Conservation (phyloP, 2,329 filamentous ascomycete genomes). For the Emericellopsis atlantica region DNA sequence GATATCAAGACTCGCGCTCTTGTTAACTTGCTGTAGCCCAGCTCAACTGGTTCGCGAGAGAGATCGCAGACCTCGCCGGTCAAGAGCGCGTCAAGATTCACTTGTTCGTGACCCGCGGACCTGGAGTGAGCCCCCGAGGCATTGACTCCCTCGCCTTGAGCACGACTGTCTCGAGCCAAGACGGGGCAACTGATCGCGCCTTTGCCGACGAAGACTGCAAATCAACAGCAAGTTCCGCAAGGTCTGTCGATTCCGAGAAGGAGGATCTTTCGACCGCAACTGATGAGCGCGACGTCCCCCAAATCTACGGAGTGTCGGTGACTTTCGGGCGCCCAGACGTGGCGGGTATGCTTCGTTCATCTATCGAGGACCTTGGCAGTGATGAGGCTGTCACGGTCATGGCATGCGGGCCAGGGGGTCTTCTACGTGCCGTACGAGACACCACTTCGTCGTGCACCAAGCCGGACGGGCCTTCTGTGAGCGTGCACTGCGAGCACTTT, state of each 20-base stretch:
- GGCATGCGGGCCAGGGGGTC: conserved; percentile 29
- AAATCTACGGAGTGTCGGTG: conserved; percentile 10
- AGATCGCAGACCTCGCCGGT: conserved; percentile 16
- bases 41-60: conserved; percentile 22
- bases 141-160: no score
- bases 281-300: neutral
- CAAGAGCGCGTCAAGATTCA: conserved; percentile 16
- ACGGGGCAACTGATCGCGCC: no score
- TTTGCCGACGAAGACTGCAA: no score
- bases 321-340: conserved; percentile 23
- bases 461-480: conserved; percentile 26
- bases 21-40: conserved; percentile 11
- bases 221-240: no score
- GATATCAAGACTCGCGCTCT: neutral
- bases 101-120: conserved; percentile 19
- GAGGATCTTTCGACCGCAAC: neutral
- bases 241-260: conserved; percentile 2
- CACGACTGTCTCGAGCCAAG: no score
- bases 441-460: conserved; percentile 25
- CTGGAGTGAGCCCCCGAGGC: neutral
- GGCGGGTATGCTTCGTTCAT: conserved; percentile 16
- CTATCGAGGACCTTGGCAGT: conserved; percentile 12
- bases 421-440: conserved; percentile 29
- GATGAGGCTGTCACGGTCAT: conserved; percentile 25
- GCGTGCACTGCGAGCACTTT: conserved; percentile 35